Evolutionary conservation across 2,329 filamentous ascomycete species (phyloP).

Genomic region (Aquanectria penicillioides): DNA sequence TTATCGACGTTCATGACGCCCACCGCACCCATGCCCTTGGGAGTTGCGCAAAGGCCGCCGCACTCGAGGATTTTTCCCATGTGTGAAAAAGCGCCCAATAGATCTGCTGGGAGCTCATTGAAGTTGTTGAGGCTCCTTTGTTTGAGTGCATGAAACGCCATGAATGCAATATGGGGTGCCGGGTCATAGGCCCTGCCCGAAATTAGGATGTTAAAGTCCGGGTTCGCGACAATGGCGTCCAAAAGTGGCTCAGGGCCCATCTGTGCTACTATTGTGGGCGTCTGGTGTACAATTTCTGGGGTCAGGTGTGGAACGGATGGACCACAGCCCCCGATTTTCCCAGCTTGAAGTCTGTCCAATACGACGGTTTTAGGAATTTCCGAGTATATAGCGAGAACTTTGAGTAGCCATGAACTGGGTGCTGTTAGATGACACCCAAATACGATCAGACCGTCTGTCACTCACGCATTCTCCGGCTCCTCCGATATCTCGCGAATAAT

Average conservation of each 20-base stretch:
- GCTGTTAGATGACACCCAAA: neutral
- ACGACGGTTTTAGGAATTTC: neutral
- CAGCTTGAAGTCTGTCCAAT: neutral
- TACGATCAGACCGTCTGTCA: neutral
- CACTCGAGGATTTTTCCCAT: neutral
- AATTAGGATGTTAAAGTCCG: neutral
- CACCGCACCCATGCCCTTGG: neutral
- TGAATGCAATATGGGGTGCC: neutral
- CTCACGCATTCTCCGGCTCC: neutral
- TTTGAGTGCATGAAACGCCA: neutral
- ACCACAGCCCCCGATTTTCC: neutral
- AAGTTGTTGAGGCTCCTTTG: neutral
- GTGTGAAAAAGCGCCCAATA: neutral
- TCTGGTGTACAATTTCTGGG: neutral
- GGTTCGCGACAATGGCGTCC: neutral
- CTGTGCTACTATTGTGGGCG: neutral
- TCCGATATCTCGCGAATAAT: conserved; percentile 4
- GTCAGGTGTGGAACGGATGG: neutral
- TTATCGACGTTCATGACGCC: conserved; percentile 4
- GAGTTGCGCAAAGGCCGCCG: neutral
- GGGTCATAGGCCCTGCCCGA: neutral
- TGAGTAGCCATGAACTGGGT: neutral
- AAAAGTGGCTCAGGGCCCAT: conserved; percentile 10
- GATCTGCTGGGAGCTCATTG: neutral
- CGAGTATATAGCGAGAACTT: neutral